Base-by-base conservation (phyloP, 768 basidiomycete species). In the Naganishia friedmannii region DNA sequence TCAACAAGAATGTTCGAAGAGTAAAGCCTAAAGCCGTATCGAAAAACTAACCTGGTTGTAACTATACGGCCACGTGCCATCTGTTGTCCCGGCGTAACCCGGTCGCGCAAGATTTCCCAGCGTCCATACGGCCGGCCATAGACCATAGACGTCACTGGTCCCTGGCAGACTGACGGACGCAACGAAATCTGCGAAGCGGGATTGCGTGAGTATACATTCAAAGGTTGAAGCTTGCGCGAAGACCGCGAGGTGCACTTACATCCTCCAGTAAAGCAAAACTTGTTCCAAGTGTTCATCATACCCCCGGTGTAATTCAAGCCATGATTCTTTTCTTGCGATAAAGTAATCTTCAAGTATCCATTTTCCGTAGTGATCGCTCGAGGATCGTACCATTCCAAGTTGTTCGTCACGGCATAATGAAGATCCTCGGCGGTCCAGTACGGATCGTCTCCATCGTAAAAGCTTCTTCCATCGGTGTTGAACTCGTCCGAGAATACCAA, bases 401-500 rank as follows among this genome's bases (percentile, higher is more conserved):
- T 78, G 65, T 77, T 77, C 7, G 81, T 82, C 5, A 77, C 75
- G 77, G 79, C 82, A 72, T 83, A 83, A 73, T 84, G 82, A 15
- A 84, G 74, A 71, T 85, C 83, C 8, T 80, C 81, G 10, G 84
- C 84, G 71, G 83, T 77, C 83, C 83, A 85, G 70, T 81, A 85
- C 0, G 84, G 83, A 60, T 83, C 82, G 67, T 84, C 83, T 17
- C 81, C 81, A 29, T 74, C 45, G 46, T 72, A 80, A 57, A 80
- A 80, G 2, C 72, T 75, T 66, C 83, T 65, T 8, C 84, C 93
- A 72, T 83, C 88, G 76, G 67, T 85, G 83, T 87, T 88, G 85
- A 88, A 95, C 79, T 91, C 90, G 79, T 91, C 90, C 56, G 91
- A 93, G 82, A 94, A 98, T 5, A 92, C 89, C 45, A 98, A 86